Evolutionary conservation across 2,329 filamentous ascomycete species (phyloP), one percentile per base, ranked within the genome.

Genomic region (Gremmenia infestans): DNA sequence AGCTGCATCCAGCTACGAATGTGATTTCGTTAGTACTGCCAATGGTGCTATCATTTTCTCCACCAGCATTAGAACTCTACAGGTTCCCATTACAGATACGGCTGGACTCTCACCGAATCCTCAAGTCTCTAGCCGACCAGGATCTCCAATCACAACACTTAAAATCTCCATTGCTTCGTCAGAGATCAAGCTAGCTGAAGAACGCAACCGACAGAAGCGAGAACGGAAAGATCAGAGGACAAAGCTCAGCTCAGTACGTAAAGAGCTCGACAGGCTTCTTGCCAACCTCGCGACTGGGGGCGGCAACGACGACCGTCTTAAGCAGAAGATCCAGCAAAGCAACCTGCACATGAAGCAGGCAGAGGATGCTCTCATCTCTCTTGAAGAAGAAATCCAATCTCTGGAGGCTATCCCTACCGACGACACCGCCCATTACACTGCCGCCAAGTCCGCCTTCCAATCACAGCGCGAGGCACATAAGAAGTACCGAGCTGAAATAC

Each of bases 81-180:
- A 54, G 43, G 63, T 64, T 4, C 63, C 65, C 14, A 60, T 59
- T 1, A 58, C 66, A 22, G 66, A 67, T 47, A 50, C 64, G 37
- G 70, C 74, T 36, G 60, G 58, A 28, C 57, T 67, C 62, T 54
- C 64, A 63, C 67, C 78, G 15, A 73, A 73, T 53, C 73, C 72
- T 25, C 83, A 85, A 66, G 81, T 83, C 56, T 81, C 82, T 17
- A 79, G 88, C 36, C 83, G 87, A 49, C 88, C 88, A 25, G 86
- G 89, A 60, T 92, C 88, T 12, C 89, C 89, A 2, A 85, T 83
- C 9, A 89, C 87, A 9, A 92, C 88, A 2, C 78, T 93, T 40
- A 86, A 83, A 69, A 88, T 87, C 32, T 91, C 88, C 2, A 90
- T 92, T 63, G 82, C 82, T 48, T 82, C 86, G 11, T 83, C 86